Percentiles rank a stretch among this genome's conserved stretches.
Conservation (phyloP, 129 eudicot genomes). For the Artemisia annua region DNA sequence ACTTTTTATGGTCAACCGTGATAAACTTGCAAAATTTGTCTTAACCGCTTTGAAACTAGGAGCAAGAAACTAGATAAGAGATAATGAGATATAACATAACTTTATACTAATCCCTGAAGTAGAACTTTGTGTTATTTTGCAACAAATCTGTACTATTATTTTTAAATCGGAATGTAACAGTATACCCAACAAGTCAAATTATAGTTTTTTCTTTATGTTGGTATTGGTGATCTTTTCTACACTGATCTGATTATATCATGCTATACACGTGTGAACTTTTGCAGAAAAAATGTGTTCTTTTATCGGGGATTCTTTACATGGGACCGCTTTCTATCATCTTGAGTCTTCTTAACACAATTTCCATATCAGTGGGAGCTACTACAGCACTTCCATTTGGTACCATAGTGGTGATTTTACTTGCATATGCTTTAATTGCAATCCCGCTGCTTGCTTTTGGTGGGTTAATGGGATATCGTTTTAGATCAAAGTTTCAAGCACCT, state of each 20-base stretch:
- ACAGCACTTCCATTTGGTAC: constrained; percentile 85
- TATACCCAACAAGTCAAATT: no score
- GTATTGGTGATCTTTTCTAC: background rate
- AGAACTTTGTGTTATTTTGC: no score
- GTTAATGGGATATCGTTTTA: constrained; percentile 51
- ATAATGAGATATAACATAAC: no score
- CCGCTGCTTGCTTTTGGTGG: constrained; percentile 86
- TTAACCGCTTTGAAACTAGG: no score
- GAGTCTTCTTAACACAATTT: constrained; percentile 59
- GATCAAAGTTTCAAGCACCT: constrained; percentile 62
- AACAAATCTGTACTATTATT: no score
- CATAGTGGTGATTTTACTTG: constrained; percentile 52
- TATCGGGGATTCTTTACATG: constrained; percentile 60
- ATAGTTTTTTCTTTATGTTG: no score
- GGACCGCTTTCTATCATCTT: constrained; percentile 50
- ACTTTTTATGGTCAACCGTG: constrained; percentile 6
- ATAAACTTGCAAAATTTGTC: no score
- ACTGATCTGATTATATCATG: constrained; percentile 15
- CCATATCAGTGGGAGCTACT: constrained; percentile 54
- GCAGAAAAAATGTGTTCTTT: constrained; percentile 63
- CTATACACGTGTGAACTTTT: constrained; percentile 8
- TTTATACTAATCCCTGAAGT: no score
- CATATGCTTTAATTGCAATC: constrained; percentile 42
- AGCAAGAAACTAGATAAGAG: no score
- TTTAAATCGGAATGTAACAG: no score